Evolutionary conservation across 1,284 basidiomycete genomes (phyloP).

Genomic region (Trametes polyzona): DNA sequence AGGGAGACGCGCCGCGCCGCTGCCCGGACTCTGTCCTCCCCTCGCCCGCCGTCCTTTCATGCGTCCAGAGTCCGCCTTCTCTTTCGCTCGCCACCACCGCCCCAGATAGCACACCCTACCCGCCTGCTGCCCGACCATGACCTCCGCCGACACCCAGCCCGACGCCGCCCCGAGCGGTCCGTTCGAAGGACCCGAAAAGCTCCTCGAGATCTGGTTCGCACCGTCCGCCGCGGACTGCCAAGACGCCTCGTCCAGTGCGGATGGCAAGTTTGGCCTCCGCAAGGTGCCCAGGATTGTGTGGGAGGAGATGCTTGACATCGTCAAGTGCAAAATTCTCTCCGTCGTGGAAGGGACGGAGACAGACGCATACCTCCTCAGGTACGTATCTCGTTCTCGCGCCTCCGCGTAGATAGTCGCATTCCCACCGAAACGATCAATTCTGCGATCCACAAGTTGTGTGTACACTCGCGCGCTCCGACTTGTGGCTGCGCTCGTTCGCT

Average conservation of each 20-base stretch:
- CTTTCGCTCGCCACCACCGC: conserved; percentile 44
- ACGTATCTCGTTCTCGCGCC: conserved; percentile 31
- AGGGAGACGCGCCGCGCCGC: conserved; percentile 2
- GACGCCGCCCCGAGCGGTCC: conserved; percentile 48
- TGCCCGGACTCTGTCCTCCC: conserved; percentile 18
- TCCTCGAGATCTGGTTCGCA: conserved; percentile 98
- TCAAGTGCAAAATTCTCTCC: conserved; percentile 96
- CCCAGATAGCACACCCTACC: conserved; percentile 53
- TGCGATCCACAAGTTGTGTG: neutral
- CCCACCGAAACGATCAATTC: neutral
- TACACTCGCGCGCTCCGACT: neutral
- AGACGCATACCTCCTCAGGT: conserved; percentile 97
- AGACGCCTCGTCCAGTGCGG: conserved; percentile 41
- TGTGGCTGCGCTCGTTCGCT: neutral
- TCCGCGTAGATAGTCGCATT: neutral
- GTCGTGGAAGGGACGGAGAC: conserved; percentile 85
- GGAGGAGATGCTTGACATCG: conserved; percentile 98
- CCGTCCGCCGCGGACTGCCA: conserved; percentile 69
- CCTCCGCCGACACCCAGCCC: conserved; percentile 39
- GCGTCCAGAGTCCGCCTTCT: conserved; percentile 53
- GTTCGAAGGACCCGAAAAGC: conserved; percentile 93
- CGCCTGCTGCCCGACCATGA: conserved; percentile 25
- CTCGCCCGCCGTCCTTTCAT: conserved; percentile 48
- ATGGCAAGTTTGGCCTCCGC: conserved; percentile 71
- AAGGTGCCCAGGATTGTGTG: conserved; percentile 80